Base-by-base conservation (phyloP, 2,329 filamentous ascomycete species). In the Xylariaceae sp. region DNA sequence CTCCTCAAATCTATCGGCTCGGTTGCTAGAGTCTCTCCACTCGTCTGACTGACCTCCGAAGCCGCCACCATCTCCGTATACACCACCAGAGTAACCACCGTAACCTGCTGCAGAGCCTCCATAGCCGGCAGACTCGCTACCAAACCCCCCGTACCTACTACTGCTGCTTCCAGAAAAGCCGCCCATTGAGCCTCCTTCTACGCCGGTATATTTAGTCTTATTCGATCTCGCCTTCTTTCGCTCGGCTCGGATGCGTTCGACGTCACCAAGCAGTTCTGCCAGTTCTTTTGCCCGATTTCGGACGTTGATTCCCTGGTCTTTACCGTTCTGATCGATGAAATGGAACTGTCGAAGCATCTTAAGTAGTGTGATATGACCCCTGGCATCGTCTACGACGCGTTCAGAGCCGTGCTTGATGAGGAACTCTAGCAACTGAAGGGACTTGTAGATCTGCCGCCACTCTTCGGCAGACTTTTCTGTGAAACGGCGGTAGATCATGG, bases 331-430 rank as follows among this genome's bases (percentile, higher is more conserved):
- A 70, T 99, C 86, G 73, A 99, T 97, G 75, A 81, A 99, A 76
- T 99, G 94, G 75, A 99, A 99, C 72, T 99, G 94, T 53, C 92
- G 90, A 50, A 99, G 84, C 94, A 99, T 99, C 76, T 97, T 96
- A 55, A 99, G 83, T 8, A 97, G 85, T 13, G 93, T 95, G 57
- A 99, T 85, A 72, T 99, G 94, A 53, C 92, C 92, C 65, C 94
- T 86, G 53, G 94, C 94, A 75, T 99, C 94, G 74, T 99, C 94
- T 61, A 99, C 93, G 30, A 99, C 94, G 49, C 94, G 84, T 74
- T 99, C 94, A 10, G 94, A 97, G 58, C 94, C 94, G 73, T 99
- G 94, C 80, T 99, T 99, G 76, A 99, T 88, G 26, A 99, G 83
- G 69, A 96, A 96, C 73, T 99, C 93, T 70, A 99, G 87, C 50